Base-by-base conservation (phyloP, 345 rosid genomes). In the Mercurialis annua region DNA sequence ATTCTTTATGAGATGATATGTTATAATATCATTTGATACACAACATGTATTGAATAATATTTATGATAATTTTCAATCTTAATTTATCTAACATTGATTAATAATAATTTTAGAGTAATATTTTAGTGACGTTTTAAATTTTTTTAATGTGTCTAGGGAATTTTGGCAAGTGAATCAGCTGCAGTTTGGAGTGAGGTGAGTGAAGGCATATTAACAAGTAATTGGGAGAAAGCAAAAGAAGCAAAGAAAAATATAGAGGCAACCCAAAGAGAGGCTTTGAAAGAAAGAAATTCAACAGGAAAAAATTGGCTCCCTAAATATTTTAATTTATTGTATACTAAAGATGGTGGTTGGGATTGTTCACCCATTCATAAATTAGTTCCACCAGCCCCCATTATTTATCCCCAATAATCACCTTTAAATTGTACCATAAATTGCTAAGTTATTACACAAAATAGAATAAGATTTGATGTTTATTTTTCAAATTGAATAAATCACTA, bases 151-250 rank as follows among this genome's bases (percentile, higher is more conserved):
- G 29, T 1, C n/a, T 36, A 93, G 98, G 88, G 76, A 30, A 74
- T 93, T 61, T 63, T 57, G 72, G 42, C 61, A 63, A 86, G 72
- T 21, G 97, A 93, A 80, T 89, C 98, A 0, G 83, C 82, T 0
- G 65, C 59, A n/a, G 91, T 93, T 18, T 90, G 98, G 98, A 71
- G 87, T 18, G 80, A 72, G 66, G 83, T 85, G 48, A 89, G 84
- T 82, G 74, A 67, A 73, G 86, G 73, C 31, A 86, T 93, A 10
- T 50, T 89, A 59, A 81, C 23, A 31, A 67, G 77, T 26, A 87
- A 90, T 1, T 93, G 97, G 97, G 85, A 78, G 67, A 86, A 80
- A 78, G 96, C 96, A 27, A 80, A 73, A 38, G 84, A 85, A 74
- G 87, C 84, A 1, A 93, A 93, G 90, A 57, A 18, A 57, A 14